Percentiles rank a stretch among this genome's conserved stretches.
Evolutionary conservation across 371 early-diverging fungal genomes (phyloP).

Genomic region (Zychaea mexicana): DNA sequence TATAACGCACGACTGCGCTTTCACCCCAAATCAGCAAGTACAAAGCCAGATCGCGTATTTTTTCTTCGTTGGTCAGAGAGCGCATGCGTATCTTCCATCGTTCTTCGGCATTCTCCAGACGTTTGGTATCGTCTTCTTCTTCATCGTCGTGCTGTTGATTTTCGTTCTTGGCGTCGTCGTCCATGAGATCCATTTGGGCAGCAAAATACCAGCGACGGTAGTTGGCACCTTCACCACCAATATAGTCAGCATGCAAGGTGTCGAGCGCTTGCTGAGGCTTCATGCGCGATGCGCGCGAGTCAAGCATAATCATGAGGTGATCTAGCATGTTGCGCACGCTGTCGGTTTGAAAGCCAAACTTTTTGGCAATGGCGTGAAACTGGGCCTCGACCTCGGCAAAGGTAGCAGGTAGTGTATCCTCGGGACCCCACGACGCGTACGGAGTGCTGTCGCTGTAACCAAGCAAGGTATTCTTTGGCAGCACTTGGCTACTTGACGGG

Average conservation of each 20-base stretch:
- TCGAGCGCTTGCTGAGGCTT: constrained; percentile 73
- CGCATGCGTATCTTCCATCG: constrained; percentile 77
- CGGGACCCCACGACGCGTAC: constrained; percentile 74
- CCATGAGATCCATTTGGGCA: constrained; percentile 75
- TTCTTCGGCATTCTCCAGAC: constrained; percentile 58
- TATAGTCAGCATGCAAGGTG: constrained; percentile 84
- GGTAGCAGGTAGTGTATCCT: constrained; percentile 66
- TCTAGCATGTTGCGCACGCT: constrained; percentile 76
- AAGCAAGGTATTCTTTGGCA: constrained; percentile 10
- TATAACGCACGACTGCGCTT: constrained; percentile 78
- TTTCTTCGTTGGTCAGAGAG: constrained; percentile 68
- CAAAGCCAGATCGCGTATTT: constrained; percentile 76
- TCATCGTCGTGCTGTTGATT: constrained; percentile 39
- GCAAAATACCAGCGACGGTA: constrained; percentile 89
- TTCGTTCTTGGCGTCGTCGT: constrained; percentile 51
- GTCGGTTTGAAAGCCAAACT: constrained; percentile 83
- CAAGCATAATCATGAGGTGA: constrained; percentile 79
- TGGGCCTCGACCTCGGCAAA: constrained; percentile 68
- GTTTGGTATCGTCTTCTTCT: constrained; percentile 38
- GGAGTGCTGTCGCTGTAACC: constrained; percentile 18
- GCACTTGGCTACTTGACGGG: constrained; percentile 19
- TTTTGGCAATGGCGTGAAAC: constrained; percentile 60
- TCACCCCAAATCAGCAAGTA: constrained; percentile 91
- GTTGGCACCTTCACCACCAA: constrained; percentile 85
- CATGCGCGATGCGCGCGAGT: constrained; percentile 84